Percentiles rank a stretch among this genome's conserved stretches.
Evolutionary conservation across 2,329 filamentous ascomycete species (phyloP).

Genomic region (Trichoderma harzianum): DNA sequence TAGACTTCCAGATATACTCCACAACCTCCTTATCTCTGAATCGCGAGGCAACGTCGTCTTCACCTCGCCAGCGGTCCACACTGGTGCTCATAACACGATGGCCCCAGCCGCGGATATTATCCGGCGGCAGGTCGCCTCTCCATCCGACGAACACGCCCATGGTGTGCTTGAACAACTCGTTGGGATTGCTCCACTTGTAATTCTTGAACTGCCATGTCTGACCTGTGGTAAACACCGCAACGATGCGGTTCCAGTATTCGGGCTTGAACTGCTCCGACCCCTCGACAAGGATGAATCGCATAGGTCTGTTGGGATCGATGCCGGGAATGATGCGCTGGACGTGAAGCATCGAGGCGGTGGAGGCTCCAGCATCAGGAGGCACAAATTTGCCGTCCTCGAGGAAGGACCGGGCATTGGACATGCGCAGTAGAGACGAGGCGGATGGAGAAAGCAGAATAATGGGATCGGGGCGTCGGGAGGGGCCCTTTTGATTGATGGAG

Average conservation of each 20-base stretch:
- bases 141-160: slow-evolving; percentile 88
- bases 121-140: slow-evolving; percentile 77
- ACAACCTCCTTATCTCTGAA: slow-evolving; percentile 93
- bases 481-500: slow-evolving; percentile 52
- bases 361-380: slow-evolving; percentile 67
- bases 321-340: slow-evolving; percentile 72
- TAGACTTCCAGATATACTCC: slow-evolving; percentile 84
- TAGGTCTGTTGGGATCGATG: slow-evolving; percentile 66
- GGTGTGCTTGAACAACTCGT: slow-evolving; percentile 85
- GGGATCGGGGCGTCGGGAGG: slow-evolving; percentile 61
- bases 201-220: slow-evolving; percentile 98
- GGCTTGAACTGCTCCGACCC: slow-evolving; percentile 93
- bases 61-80: slow-evolving; percentile 77
- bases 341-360: slow-evolving; percentile 76
- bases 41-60: slow-evolving; percentile 51
- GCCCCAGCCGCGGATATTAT: slow-evolving; percentile 79
- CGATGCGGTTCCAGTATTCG: slow-evolving; percentile 93
- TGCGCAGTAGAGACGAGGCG: slow-evolving; percentile 87
- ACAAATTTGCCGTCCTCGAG: slow-evolving; percentile 80
- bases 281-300: slow-evolving; percentile 95
- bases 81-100: slow-evolving; percentile 73
- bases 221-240: slow-evolving; percentile 95
- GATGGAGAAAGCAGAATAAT: slow-evolving; percentile 97
- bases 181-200: slow-evolving; percentile 90
- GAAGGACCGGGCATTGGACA: slow-evolving; percentile 95